Conservation (phyloP, 73 alveolate species). For the Paramecium caudatum region DNA sequence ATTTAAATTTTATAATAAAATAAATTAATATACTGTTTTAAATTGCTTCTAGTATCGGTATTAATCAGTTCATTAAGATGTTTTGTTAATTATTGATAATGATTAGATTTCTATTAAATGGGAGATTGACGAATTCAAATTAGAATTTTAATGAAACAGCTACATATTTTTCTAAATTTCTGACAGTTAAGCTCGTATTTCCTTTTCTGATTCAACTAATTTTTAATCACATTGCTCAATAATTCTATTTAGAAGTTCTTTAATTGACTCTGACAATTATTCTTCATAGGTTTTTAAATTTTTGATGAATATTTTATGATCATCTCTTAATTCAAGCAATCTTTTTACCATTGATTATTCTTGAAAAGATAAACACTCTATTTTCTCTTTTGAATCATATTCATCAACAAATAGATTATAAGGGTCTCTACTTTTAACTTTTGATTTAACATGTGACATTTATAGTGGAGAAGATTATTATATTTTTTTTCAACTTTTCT, state of each 20-base stretch:
- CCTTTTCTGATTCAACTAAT: slow-evolving; percentile 9
- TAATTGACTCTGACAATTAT: not conserved
- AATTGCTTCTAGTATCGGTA: too few species aligned
- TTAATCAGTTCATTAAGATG: too few species aligned
- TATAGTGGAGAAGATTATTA: not conserved
- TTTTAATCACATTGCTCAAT: not conserved
- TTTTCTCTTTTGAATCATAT: slow-evolving; percentile 16
- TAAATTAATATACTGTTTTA: too few species aligned
- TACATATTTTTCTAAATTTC: slow-evolving; percentile 35
- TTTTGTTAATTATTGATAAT: too few species aligned
- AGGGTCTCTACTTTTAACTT: too few species aligned
- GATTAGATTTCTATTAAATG: too few species aligned
- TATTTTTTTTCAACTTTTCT: slow-evolving; percentile 1
- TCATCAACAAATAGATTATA: not conserved
- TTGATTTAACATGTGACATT: not conserved
- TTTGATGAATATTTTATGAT: not conserved
- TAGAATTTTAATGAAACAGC: not conserved
- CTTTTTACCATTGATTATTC: slow-evolving; percentile 32
- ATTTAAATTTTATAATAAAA: too few species aligned
- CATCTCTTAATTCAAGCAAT: slow-evolving; percentile 35
- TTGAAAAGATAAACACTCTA: slow-evolving; percentile 15
- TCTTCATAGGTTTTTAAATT: not conserved
- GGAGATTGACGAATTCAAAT: too few species aligned
- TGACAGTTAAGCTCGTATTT: not conserved
- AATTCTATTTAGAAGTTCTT: not conserved